Evolutionary conservation across 2,329 filamentous ascomycete species (phyloP).

Genomic region (Lecanoromycetidae sp.): DNA sequence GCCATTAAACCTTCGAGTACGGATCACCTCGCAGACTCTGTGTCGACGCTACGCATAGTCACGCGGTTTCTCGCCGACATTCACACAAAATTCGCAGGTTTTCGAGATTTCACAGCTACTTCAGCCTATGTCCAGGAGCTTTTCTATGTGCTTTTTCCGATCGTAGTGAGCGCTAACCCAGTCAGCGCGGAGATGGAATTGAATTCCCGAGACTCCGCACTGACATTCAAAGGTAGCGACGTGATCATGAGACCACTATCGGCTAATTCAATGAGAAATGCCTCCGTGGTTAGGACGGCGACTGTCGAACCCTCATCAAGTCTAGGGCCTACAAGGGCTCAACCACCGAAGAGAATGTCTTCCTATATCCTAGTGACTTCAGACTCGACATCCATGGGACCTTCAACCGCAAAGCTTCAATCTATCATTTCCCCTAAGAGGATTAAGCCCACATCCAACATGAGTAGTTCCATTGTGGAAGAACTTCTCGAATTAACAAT

Average conservation of each 20-base stretch:
- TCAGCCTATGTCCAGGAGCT: constrained; percentile 75
- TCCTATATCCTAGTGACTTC: constrained; percentile 83
- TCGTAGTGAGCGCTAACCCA: constrained; percentile 74
- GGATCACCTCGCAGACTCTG: neutral
- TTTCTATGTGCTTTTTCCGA: constrained; percentile 69
- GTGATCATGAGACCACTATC: constrained; percentile 69
- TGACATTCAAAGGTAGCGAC: constrained; percentile 77
- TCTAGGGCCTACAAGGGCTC: constrained; percentile 34
- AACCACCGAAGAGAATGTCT: constrained; percentile 61
- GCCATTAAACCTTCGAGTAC: neutral
- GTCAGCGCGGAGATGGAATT: constrained; percentile 76
- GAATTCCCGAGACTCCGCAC: constrained; percentile 64
- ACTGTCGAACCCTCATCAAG: constrained; percentile 37
- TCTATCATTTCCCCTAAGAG: constrained; percentile 50
- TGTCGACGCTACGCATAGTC: constrained; percentile 37
- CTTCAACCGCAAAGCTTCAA: constrained; percentile 51
- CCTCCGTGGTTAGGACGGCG: constrained; percentile 54
- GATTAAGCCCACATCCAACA: constrained; percentile 32
- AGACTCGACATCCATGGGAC: constrained; percentile 46
- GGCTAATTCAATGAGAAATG: constrained; percentile 42
- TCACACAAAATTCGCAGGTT: constrained; percentile 61
- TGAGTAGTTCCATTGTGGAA: constrained; percentile 61
- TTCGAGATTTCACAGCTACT: constrained; percentile 67
- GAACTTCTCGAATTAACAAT: constrained; percentile 66
- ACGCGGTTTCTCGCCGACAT: constrained; percentile 69